Percentiles rank a stretch among this genome's conserved stretches.
Conservation (phyloP, 306 rosid genomes). For the Begonia peltatifolia region DNA sequence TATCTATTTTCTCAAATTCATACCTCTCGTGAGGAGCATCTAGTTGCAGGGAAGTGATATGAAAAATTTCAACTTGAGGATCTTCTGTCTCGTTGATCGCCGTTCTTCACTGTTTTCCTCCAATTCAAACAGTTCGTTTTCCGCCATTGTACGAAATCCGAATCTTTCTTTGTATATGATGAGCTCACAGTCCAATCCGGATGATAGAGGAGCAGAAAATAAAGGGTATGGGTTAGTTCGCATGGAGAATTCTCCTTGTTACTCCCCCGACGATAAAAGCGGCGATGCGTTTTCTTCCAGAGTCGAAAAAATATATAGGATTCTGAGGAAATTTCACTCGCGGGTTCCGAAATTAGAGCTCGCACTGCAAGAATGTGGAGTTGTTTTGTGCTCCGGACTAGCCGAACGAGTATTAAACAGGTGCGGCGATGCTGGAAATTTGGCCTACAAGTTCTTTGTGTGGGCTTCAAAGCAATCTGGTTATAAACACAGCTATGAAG, state of each 20-base stretch:
- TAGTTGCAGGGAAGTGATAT: too few relatives aligned
- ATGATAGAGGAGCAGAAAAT: slow-evolving; percentile 1
- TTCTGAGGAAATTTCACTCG: slow-evolving; percentile 52
- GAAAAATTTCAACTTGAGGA: too few relatives aligned
- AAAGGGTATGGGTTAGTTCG: slow-evolving; percentile 24
- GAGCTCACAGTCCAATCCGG: slow-evolving; percentile 6
- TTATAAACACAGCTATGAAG: slow-evolving; percentile 39
- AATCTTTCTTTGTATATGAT: slow-evolving; percentile 3
- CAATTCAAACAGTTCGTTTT: slow-evolving; percentile 9
- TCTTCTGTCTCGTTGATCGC: background rate
- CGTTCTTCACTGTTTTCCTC: slow-evolving; percentile 6
- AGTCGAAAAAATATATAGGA: slow-evolving; percentile 56
- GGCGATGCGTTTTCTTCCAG: slow-evolving; percentile 52
- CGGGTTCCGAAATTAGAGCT: slow-evolving; percentile 71
- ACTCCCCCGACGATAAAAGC: slow-evolving; percentile 9
- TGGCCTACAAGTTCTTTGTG: slow-evolving; percentile 54
- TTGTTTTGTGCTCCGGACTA: slow-evolving; percentile 49
- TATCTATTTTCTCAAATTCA: too few relatives aligned
- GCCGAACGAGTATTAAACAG: slow-evolving; percentile 53
- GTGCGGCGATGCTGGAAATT: slow-evolving; percentile 74
- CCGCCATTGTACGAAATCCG: slow-evolving; percentile 9
- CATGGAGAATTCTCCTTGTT: slow-evolving; percentile 14
- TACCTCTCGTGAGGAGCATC: too few relatives aligned
- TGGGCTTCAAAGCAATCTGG: slow-evolving; percentile 73
- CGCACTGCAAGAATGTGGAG: slow-evolving; percentile 63